Base-by-base conservation (phyloP, 352 stramenopile species). In the Hyaloperonospora brassicae region DNA sequence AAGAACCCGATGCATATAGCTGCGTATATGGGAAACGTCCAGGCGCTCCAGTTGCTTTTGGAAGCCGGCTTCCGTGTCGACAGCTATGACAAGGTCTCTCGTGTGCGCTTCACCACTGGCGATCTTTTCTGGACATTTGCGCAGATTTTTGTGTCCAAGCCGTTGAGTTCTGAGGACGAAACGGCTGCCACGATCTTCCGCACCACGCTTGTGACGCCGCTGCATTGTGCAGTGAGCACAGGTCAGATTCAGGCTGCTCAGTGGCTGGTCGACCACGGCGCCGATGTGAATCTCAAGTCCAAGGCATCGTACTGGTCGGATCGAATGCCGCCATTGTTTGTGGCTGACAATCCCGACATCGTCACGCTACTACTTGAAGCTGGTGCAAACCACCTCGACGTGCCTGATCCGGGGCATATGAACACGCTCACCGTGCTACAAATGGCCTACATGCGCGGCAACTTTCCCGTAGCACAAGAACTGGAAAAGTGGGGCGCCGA, bases 1-100 rank as follows among this genome's bases (percentile, higher is more conserved):
- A 93, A 93, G 58, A 93, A 93, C 31, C 83, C 83, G 2, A 62
- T 93, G 50, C 83, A 93, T 43, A 65, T 90, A 21, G 83, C 83
- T 0, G 80, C 83, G 0, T 84, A 79, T 24, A 73, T 86, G 24
- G 83, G 83, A 6, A 87, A 93, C 48, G 68, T 93, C 30, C 55
- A 58, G 2, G 83, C 80, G 1, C 51, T 93, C 30, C 66, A 88
- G 47, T 38, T 93, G 24, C 55, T 93, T n/a, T 57, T 62, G 14
- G 31, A 53, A 34, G 60, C 68, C 9, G 80, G 80, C 3, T 91
- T 93, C 43, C 61, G 75, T 6, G 39, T 88, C 23, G 79, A 75
- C 3, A 59, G 72, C 1, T 63, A 87, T 44, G 83, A 93, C 62
- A 93, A 93, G 52, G 84, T 91, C 47, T 73, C 59, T n/a, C 79